These are phyloP conservation scores for Phyllosticta citrichinensis DNA, from an alignment of 2,329 filamentous ascomycete species.

Conservation along the genomic window DNA sequence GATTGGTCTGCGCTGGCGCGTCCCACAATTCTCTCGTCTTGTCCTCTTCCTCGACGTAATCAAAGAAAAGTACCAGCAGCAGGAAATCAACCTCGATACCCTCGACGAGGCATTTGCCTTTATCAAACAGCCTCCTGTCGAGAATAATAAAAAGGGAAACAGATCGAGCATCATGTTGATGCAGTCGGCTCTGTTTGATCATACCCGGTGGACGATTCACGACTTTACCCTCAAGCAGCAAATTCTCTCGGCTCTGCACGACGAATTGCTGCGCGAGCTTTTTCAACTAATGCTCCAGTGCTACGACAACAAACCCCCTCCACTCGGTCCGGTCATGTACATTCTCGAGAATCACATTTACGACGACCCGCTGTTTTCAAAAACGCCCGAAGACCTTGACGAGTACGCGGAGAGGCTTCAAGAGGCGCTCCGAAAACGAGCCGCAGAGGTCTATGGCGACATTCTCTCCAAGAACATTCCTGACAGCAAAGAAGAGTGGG, in stretches of 20 bases:
- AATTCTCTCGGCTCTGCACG: conserved; percentile 63
- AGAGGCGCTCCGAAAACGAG: conserved; percentile 63
- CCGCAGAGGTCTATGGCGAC: conserved; percentile 67
- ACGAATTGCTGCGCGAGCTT: conserved; percentile 74
- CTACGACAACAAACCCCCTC: conserved; percentile 79
- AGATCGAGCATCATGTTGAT: conserved; percentile 38
- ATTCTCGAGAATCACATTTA: conserved; percentile 76
- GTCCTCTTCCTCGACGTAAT: conserved; percentile 78
- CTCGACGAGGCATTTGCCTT: conserved; percentile 76
- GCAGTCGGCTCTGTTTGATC: conserved; percentile 35
- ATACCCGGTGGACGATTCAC: conserved; percentile 39
- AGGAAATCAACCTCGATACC: conserved; percentile 70
- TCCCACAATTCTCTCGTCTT: conserved; percentile 71
- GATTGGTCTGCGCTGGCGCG: conserved; percentile 76
- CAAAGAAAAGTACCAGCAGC: conserved; percentile 73
- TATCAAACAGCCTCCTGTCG: conserved; percentile 60
- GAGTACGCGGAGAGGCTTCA: conserved; percentile 63
- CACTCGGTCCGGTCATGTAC: conserved; percentile 68
- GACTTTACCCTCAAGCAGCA: conserved; percentile 57
- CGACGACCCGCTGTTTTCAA: conserved; percentile 64
- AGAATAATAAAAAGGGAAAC: conserved; percentile 49
- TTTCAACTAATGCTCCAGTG: conserved; percentile 80
- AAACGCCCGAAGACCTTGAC: conserved; percentile 57
- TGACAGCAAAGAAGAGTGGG: conserved; percentile 70
- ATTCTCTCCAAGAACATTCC: conserved; percentile 75